Conservation (phyloP, 1,139 yeast genomes). For the Saccharomyces hybrid region DNA sequence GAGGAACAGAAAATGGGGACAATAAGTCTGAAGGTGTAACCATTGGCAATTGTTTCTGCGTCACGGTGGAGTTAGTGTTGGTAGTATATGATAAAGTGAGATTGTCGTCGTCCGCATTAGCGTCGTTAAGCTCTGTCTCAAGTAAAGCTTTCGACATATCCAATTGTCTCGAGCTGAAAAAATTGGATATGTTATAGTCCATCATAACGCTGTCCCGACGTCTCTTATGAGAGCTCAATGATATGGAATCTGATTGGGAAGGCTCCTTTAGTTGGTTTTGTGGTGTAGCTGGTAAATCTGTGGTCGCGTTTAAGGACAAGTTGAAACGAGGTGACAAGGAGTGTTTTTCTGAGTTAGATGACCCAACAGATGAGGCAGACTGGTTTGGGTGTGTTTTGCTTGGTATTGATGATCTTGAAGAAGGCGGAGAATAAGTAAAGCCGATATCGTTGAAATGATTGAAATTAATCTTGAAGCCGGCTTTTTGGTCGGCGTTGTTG, state of each 20-base stretch:
- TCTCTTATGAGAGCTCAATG: background rate
- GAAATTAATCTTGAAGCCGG: slow-evolving; percentile 33
- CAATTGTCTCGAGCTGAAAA: background rate
- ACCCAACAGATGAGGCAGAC: slow-evolving; percentile 3
- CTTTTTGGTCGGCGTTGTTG: slow-evolving; percentile 49
- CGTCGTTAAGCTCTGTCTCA: background rate
- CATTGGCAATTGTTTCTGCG: background rate
- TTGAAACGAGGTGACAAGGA: background rate
- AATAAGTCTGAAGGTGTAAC: background rate
- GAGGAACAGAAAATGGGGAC: background rate
- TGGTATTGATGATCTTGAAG: slow-evolving; percentile 1
- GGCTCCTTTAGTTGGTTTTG: background rate
- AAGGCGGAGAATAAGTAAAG: slow-evolving; percentile 15
- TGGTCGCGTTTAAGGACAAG: background rate
- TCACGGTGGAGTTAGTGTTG: background rate
- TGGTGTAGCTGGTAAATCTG: background rate
- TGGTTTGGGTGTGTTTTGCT: background rate
- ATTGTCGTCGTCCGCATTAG: background rate
- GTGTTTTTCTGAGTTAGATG: background rate
- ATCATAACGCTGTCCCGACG: background rate
- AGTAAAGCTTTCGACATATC: background rate
- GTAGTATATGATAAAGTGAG: background rate
- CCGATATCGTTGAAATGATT: slow-evolving; percentile 51
- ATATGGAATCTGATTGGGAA: background rate
- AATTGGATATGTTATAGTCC: background rate